Evolutionary conservation across 2,329 filamentous ascomycete species (phyloP), one percentile per base, ranked within the genome.

Genomic region (Thermoascus crustaceus): DNA sequence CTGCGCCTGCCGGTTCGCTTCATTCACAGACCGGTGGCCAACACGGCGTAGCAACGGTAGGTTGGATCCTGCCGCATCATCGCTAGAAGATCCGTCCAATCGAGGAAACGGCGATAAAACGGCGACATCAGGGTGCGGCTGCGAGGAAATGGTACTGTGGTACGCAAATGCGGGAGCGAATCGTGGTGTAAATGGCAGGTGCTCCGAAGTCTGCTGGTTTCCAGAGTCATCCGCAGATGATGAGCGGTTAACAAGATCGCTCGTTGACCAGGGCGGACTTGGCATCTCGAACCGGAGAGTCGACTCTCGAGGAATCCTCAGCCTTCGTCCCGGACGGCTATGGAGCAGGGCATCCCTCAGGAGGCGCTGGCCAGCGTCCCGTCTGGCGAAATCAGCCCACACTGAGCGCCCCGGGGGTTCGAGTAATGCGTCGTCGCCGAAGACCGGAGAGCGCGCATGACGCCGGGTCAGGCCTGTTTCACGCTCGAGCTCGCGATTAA

Each of bases 131-230:
- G 33, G 22, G 14, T 45, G 35, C 5, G 43, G 38, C n/a, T 46
- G 46, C 6, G 50, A 45, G 6, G 54, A 49, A 26, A 38, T 27
- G 5, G 46, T 40, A 22, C 47, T 42, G 29, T 53, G 51, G 35
- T 57, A 56, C 30, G 48, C 50, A 26, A 54, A 48, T 5, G 66
- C 66, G 26, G 67, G 65, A 19, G 66, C 63, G 48, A 68, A 69
- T 32, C 61, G 54, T 6, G 64, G 61, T 3, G 63, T 66, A 21
- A 61, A 56, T 18, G 56, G 53, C 5, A 47, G 45, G 7, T 47
- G 37, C 14, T 49, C 42, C 7, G 44, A 39, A 19, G 44, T 37
- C 29, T 36, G 43, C 24, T 40, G 42, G 26, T 29, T 36, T 27
- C 35, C 42, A 8, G 38, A 26, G 25, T 47, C 45, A 26, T 43